phyloP scores from a whole-genome alignment of 306 rosid species.

The Bauhinia variegata region DNA sequence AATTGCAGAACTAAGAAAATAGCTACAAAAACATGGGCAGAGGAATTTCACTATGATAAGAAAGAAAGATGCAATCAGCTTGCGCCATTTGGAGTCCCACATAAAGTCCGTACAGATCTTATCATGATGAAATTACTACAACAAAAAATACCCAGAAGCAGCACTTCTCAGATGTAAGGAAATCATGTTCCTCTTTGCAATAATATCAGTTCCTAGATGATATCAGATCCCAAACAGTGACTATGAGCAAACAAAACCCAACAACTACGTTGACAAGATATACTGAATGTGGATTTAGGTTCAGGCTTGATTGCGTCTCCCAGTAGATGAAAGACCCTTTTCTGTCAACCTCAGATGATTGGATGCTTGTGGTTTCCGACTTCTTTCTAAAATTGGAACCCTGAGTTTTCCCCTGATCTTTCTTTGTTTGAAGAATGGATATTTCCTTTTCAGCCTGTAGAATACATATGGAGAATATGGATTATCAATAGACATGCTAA shows the following conservation, averaged over 20 bases:
- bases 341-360: conserved; percentile 3
- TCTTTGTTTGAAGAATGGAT: not conserved
- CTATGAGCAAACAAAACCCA: conserved; percentile 25
- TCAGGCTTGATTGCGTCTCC: conserved; percentile 26
- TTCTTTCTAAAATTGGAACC: not conserved
- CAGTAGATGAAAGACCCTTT: conserved; percentile 34
- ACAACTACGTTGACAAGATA: conserved; percentile 14
- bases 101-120: not conserved
- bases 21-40: not conserved
- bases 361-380: not conserved
- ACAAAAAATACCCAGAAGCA: not conserved
- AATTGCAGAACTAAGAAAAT: too few relatives aligned
- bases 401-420: conserved; percentile 13
- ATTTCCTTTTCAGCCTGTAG: conserved; percentile 43
- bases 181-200: not conserved
- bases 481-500: not conserved
- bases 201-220: conserved; percentile 31
- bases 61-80: not conserved
- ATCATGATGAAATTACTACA: not conserved
- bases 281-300: conserved; percentile 23
- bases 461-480: conserved; percentile 28
- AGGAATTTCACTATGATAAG: not conserved
- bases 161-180: not conserved
- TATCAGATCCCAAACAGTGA: conserved; percentile 22
- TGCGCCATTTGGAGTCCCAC: too few relatives aligned